Conservation (phyloP, 805 yeast genomes). For the Metschnikowia rubicola region DNA sequence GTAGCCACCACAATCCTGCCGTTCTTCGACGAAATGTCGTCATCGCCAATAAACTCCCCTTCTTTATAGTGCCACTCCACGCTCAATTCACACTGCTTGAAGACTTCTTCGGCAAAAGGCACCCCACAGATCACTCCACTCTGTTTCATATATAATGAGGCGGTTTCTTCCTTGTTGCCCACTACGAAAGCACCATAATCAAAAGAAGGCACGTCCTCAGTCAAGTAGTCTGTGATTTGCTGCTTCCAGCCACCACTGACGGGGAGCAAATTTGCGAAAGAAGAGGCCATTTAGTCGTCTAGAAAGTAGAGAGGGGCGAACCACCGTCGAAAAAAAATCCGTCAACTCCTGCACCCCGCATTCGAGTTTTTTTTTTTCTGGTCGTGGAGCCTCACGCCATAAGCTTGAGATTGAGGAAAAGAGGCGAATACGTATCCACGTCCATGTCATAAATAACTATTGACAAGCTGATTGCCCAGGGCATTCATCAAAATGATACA, state of each 20-base stretch:
- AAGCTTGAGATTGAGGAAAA: not conserved
- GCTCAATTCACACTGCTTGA: constrained; percentile 63
- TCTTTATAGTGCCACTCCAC: constrained; percentile 75
- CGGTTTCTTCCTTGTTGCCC: constrained; percentile 69
- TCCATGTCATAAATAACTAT: too few species aligned
- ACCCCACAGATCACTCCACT: constrained; percentile 79
- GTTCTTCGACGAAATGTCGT: constrained; percentile 43
- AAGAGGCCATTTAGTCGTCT: constrained; percentile 17
- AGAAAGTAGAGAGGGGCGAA: not conserved
- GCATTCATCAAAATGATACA: constrained; percentile 5
- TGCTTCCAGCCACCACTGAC: constrained; percentile 77
- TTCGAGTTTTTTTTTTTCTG: not conserved
- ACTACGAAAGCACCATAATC: constrained; percentile 95
- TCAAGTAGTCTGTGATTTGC: constrained; percentile 68
- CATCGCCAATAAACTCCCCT: constrained; percentile 47
- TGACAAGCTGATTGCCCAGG: too few species aligned
- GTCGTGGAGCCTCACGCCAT: not conserved
- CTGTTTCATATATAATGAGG: constrained; percentile 77
- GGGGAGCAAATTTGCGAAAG: constrained; percentile 60
- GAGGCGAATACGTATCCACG: not conserved
- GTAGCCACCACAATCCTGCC: constrained; percentile 71
- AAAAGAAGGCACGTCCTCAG: constrained; percentile 90
- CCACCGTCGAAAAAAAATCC: not conserved
- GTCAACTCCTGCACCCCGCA: constrained; percentile 12
- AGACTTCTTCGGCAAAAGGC: constrained; percentile 86